Evolutionary conservation across 352 stramenopile species (phyloP).

Genomic region (Phytophthora meadii): DNA sequence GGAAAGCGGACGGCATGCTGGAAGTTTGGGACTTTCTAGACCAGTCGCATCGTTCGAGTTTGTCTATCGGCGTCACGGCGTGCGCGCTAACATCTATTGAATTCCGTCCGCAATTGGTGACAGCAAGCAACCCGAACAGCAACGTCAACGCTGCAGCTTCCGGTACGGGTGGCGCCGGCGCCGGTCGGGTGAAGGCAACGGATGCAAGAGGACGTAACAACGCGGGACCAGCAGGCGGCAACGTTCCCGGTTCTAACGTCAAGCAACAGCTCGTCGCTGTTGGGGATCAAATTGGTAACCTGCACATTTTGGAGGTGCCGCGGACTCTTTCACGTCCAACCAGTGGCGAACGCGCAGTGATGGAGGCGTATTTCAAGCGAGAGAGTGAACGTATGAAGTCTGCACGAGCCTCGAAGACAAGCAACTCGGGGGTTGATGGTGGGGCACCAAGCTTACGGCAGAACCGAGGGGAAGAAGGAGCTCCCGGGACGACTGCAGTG

Average conservation of each 20-base stretch:
- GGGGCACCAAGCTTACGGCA: constrained; percentile 30
- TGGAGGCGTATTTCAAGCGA: constrained; percentile 91
- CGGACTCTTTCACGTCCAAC: constrained; percentile 87
- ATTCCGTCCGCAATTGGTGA: constrained; percentile 57
- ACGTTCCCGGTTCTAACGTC: constrained; percentile 36
- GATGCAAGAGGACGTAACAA: constrained; percentile 30
- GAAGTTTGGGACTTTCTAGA: constrained; percentile 96
- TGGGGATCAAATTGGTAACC: constrained; percentile 91
- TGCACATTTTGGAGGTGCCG: constrained; percentile 94
- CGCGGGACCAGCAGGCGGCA: constrained; percentile 11
- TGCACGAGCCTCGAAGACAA: constrained; percentile 32
- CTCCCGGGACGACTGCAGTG: constrained; percentile 2
- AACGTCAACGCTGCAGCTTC: constrained; percentile 16
- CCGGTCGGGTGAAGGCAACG: constrained; percentile 26
- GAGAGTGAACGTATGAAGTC: constrained; percentile 80
- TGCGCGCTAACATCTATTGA: constrained; percentile 90
- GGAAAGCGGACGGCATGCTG: constrained; percentile 89
- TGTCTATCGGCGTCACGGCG: constrained; percentile 83
- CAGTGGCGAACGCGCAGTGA: constrained; percentile 78
- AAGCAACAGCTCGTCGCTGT: constrained; percentile 93
- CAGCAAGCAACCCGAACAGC: constrained; percentile 20
- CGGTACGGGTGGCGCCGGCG: constrained; percentile 5
- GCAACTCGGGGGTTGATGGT: constrained; percentile 8
- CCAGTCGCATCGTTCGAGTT: constrained; percentile 86
- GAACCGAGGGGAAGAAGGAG: constrained; percentile 28